Conservation (phyloP, 2,329 filamentous ascomycete genomes). For the Venturia nashicola region DNA sequence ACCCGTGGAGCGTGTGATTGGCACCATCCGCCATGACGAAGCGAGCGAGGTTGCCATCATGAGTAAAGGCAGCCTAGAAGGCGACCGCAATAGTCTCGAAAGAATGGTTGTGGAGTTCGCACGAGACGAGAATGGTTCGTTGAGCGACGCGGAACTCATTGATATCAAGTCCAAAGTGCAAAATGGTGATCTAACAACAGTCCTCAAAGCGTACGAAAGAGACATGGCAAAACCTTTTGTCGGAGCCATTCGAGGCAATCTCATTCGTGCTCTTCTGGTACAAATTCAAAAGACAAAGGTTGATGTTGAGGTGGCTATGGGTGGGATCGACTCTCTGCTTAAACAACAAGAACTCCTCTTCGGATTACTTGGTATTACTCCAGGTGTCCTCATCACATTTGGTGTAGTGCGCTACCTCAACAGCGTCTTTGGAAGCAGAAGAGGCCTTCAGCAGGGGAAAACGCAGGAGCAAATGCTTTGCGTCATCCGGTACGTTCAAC, state of each 20-base stretch:
- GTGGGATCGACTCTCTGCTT: slow-evolving; percentile 84
- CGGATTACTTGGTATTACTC: slow-evolving; percentile 87
- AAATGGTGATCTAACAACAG: slow-evolving; percentile 86
- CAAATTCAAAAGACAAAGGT: slow-evolving; percentile 99
- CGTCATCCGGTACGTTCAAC: slow-evolving; percentile 48
- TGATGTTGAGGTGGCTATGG: slow-evolving; percentile 90
- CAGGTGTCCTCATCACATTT: slow-evolving; percentile 77
- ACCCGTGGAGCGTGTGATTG: slow-evolving; percentile 68
- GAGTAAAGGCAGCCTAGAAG: slow-evolving; percentile 82
- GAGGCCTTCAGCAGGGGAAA: slow-evolving; percentile 51
- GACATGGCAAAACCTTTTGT: slow-evolving; percentile 72
- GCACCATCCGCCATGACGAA: slow-evolving; percentile 86
- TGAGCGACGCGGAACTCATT: slow-evolving; percentile 58
- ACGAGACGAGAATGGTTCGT: slow-evolving; percentile 54
- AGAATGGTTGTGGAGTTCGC: slow-evolving; percentile 98
- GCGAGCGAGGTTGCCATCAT: slow-evolving; percentile 92
- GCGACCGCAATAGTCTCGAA: slow-evolving; percentile 83
- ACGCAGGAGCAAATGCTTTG: slow-evolving; percentile 61
- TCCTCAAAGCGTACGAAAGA: slow-evolving; percentile 81
- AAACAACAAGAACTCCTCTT: slow-evolving; percentile 97
- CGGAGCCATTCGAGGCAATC: slow-evolving; percentile 72
- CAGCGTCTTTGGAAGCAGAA: slow-evolving; percentile 56
- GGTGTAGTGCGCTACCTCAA: slow-evolving; percentile 61
- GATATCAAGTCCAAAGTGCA: slow-evolving; percentile 68
- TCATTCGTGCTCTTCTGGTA: slow-evolving; percentile 82